Conservation (phyloP, 495 filamentous ascomycete genomes). For the Annulohypoxylon stygium region DNA sequence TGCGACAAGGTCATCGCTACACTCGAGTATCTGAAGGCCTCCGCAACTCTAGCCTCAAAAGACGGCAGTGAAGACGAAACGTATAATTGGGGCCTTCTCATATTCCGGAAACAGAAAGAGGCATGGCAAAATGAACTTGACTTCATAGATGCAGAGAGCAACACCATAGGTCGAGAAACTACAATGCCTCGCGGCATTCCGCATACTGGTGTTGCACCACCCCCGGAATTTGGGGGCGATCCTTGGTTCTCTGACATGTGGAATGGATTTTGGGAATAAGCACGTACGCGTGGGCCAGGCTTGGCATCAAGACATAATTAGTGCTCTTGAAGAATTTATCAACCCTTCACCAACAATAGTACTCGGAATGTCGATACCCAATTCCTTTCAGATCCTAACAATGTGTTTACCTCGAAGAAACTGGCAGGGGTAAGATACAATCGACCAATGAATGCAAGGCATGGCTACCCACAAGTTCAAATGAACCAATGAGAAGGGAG, state of each 20-base stretch:
- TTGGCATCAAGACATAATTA: background rate
- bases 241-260: slow-evolving; percentile 29
- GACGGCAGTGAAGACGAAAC: slow-evolving; percentile 35
- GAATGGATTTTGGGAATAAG: slow-evolving; percentile 31
- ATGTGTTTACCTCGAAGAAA: background rate
- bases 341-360: background rate
- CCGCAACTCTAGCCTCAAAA: slow-evolving; percentile 14
- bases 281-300: slow-evolving; percentile 8
- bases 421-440: background rate
- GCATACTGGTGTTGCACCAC: slow-evolving; percentile 3
- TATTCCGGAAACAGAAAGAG: slow-evolving; percentile 32
- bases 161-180: background rate
- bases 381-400: too few relatives aligned
- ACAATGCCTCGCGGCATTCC: slow-evolving; percentile 7
- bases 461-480: background rate
- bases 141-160: slow-evolving; percentile 21
- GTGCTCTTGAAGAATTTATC: background rate
- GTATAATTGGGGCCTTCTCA: slow-evolving; percentile 16
- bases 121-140: slow-evolving; percentile 26
- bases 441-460: background rate
- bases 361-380: slow-evolving; percentile 37
- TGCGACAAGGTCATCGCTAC: slow-evolving; percentile 48
- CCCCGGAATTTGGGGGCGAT: slow-evolving; percentile 18
- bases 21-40: slow-evolving; percentile 31
- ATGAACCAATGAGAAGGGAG: background rate